Base-by-base conservation (phyloP, 768 basidiomycete genomes). In the Mycena albidolilacea region DNA sequence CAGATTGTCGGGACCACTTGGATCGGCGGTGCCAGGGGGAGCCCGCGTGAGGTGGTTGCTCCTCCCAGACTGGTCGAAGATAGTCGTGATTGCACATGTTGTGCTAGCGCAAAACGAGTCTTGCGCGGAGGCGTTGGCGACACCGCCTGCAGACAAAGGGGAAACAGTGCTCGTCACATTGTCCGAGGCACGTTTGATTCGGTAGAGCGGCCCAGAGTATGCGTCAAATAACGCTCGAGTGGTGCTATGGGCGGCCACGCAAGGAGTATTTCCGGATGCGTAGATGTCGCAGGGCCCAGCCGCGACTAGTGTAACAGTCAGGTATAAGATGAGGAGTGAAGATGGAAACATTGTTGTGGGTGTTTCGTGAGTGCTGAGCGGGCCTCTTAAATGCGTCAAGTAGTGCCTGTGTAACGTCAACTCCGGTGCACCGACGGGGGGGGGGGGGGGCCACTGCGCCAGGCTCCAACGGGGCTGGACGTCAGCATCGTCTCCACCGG, bases 101-200 rank as follows among this genome's bases (percentile, higher is more conserved):
- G 41, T 43, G 41, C 41, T 43, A 8, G 41, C 41, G 41, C 41
- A 43, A 3, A 43, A 43, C 41, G 41, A 43, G 41, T 43, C 41
- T 12, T 43, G 41, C 41, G 41, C 41, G 12, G 41, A 8, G 41
- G 38, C 69, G 60, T 73, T 73, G 43, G 72, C 72, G 39, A 73
- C 68, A 48, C 72, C 72, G 54, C 72, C 72, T 6, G 72, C 72
- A 37, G 72, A 69, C 46, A 73, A 43, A 1, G 72, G 46, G 15
- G 30, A 21, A 46, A 73, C 65, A 30, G 70, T 67, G 62, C 21
- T 48, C 62, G 67, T 69, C n/a, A 62, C 43, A 37, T 54, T 39
- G 64, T 74, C 73, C 8, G 73, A 74, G 63, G 1, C 64, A 38
- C 73, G 73, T 61, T 57, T 65, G 6, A 74, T 23, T 41, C 66